Evolutionary conservation across 2,329 filamentous ascomycete genomes (phyloP), one percentile per base, ranked within the genome.

Genomic region (Colletotrichum eremochloae): DNA sequence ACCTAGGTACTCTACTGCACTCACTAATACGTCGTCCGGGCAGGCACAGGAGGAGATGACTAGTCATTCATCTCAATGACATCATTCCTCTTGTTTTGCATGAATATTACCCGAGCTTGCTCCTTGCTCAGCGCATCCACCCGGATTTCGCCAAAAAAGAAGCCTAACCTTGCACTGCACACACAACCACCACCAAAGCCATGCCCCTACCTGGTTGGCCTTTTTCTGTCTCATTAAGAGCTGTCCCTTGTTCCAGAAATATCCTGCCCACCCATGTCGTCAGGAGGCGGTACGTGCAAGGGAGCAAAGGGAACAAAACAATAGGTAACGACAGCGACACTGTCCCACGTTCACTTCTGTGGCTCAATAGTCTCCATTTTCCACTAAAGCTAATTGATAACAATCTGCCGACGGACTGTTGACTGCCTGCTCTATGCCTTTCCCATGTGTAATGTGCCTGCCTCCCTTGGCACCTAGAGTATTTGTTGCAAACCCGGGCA

Each of bases 331-430:
- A 24, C 24, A 48, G 12, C 44, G 24, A 48, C 46, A 46, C 24
- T 24, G 24, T 24, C 24, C 24, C 24, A 24, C 24, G 1, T 24
- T 24, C 24, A 24, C 24, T 24, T 46, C 11, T 42, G 52, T 58
- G 52, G 20, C 48, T 63, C 38, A 48, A 46, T 48, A 40, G 60
- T 65, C 65, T 68, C 20, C n/a, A 50, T 68, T 55, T 68, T 42
- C 57, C 40, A 70, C 52, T 63, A 53, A 64, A 67, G 65, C 63
- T 74, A 56, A 48, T 69, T 68, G 60, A n/a, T 72, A 74, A 72
- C 68, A 74, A 74, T 74, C 63, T 74, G 72, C 63, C 69, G 44
- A 74, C 58, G 68, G 64, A 74, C 60, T 68, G 60, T 68, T 72
- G 63, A 31, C 46, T 68, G 57, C 63, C 63, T 71, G 58, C 55